Evolutionary conservation across 2,329 filamentous ascomycete species (phyloP).

Genomic region (Diaporthe velutina): DNA sequence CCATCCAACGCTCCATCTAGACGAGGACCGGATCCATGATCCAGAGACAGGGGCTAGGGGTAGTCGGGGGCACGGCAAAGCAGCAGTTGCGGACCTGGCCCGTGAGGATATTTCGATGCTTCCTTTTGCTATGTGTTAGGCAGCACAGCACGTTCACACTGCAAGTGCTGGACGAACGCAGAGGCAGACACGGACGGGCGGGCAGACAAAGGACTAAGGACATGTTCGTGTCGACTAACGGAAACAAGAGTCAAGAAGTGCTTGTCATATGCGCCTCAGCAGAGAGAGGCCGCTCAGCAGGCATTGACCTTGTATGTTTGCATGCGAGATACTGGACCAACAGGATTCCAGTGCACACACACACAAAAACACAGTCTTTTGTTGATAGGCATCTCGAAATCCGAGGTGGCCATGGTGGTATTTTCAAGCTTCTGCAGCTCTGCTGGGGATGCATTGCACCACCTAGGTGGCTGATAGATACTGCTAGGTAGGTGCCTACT

Average conservation of each 20-base stretch:
- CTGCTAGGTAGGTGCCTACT: not conserved
- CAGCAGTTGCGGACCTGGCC: not conserved
- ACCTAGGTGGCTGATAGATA: not conserved
- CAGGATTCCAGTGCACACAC: slow-evolving; percentile 5
- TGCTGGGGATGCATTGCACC: not conserved
- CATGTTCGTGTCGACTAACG: not conserved
- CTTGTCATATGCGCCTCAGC: not conserved
- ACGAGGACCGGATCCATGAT: slow-evolving; percentile 32
- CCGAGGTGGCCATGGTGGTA: not conserved
- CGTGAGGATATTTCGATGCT: not conserved
- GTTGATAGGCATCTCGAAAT: not conserved
- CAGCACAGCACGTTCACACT: not conserved
- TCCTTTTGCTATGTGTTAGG: not conserved
- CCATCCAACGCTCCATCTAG: slow-evolving; percentile 32
- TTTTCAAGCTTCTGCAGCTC: slow-evolving; percentile 11
- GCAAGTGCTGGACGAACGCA: not conserved
- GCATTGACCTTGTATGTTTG: slow-evolving; percentile 23
- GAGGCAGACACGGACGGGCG: not conserved
- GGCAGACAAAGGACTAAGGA: not conserved
- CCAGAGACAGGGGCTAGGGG: slow-evolving; percentile 36
- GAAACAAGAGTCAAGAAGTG: slow-evolving; percentile 23
- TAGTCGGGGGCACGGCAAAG: slow-evolving; percentile 24
- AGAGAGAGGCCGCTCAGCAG: slow-evolving; percentile 21
- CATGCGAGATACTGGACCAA: slow-evolving; percentile 15
- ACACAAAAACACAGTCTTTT: not conserved